Conservation (phyloP, 768 basidiomycete species). For the Austroboletus festivus region DNA sequence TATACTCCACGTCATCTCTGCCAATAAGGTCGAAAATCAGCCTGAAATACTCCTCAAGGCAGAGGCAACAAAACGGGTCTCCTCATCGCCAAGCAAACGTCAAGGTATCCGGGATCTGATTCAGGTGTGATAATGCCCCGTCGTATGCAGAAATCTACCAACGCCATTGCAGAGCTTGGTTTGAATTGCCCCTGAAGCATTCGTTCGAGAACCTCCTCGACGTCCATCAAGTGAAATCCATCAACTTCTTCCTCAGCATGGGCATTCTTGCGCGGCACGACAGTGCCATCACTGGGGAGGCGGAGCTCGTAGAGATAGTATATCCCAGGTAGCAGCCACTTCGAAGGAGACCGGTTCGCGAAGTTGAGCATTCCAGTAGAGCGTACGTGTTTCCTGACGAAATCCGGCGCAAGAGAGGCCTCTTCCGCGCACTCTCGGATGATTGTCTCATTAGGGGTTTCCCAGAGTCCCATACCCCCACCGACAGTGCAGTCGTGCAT, state of each 20-base stretch:
- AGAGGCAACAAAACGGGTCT: slow-evolving; percentile 17
- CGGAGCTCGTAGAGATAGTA: slow-evolving; percentile 45
- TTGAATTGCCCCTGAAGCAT: slow-evolving; percentile 39
- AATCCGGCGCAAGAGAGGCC: slow-evolving; percentile 38
- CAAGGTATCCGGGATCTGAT: slow-evolving; percentile 22
- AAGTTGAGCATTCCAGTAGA: slow-evolving; percentile 39
- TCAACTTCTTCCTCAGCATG: slow-evolving; percentile 41
- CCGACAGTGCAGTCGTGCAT: slow-evolving; percentile 43
- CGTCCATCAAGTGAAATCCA: slow-evolving; percentile 35
- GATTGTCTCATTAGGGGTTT: slow-evolving; percentile 36
- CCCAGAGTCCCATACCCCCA: slow-evolving; percentile 42
- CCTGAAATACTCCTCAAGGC: slow-evolving; percentile 8
- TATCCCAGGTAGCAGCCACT: slow-evolving; percentile 44
- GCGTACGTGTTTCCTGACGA: slow-evolving; percentile 31
- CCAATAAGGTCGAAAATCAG: too few relatives aligned
- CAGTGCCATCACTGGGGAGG: slow-evolving; percentile 33
- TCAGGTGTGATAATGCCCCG: slow-evolving; percentile 31
- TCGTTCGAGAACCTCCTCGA: slow-evolving; percentile 26
- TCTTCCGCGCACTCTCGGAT: slow-evolving; percentile 44
- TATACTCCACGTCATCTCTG: too few relatives aligned
- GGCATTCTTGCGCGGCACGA: slow-evolving; percentile 35
- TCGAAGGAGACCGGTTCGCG: slow-evolving; percentile 40
- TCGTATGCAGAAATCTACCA: slow-evolving; percentile 41
- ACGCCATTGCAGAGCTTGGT: slow-evolving; percentile 41
- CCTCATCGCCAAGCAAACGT: slow-evolving; percentile 24